Conservation (phyloP, 129 eudicot genomes). For the Scalesia atractyloides region DNA sequence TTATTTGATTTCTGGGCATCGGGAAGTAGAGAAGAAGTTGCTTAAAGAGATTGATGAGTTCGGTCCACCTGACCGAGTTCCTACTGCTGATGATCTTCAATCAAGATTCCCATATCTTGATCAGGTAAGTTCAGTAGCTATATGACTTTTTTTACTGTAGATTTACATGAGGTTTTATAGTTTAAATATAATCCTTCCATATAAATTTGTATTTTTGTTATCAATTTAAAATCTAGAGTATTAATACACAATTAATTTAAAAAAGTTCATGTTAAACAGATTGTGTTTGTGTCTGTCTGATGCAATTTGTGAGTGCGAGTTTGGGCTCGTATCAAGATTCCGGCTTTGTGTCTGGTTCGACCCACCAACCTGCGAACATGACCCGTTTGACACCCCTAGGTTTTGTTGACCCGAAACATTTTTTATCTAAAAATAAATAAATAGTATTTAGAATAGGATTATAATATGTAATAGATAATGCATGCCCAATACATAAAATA, state of each 20-base stretch:
- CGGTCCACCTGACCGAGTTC: conserved; percentile 61
- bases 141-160: not conserved
- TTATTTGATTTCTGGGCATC: conserved; percentile 75
- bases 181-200: too few relatives aligned
- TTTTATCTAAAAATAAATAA: not conserved
- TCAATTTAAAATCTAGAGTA: not conserved
- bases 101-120: conserved; percentile 76
- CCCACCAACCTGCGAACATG: not conserved
- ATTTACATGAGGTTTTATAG: too few relatives aligned
- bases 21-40: conserved; percentile 78
- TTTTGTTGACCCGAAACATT: not conserved
- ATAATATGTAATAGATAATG: not conserved
- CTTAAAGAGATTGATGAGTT: conserved; percentile 79
- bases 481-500: not conserved
- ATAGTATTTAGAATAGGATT: not conserved
- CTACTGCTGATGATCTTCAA: conserved; percentile 83
- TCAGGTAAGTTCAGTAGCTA: conserved; percentile 48
- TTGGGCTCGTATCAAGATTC: not conserved
- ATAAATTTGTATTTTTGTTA: too few relatives aligned
- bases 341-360: not conserved
- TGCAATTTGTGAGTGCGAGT: too few relatives aligned
- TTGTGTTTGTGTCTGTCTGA: not conserved
- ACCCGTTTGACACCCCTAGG: not conserved
- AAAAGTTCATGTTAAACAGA: not conserved
- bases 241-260: not conserved